phyloP scores from a whole-genome alignment of 257 asterid genomes.

The Nicotiana otophora region DNA sequence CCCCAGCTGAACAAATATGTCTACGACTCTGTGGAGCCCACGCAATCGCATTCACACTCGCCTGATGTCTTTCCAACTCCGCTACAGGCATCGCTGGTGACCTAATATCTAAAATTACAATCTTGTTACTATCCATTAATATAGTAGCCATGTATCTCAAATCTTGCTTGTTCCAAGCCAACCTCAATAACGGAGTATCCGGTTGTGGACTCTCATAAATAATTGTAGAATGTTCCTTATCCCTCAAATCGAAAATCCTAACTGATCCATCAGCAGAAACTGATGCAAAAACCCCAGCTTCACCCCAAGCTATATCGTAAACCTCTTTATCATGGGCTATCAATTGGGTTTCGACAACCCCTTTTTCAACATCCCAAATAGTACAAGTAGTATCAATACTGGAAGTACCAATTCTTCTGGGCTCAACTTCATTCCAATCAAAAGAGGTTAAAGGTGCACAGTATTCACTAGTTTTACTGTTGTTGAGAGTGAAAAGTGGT shows the following conservation, averaged over 20 bases:
- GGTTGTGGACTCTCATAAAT: constrained; percentile 80
- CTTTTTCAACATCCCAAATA: constrained; percentile 77
- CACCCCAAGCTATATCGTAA: constrained; percentile 95
- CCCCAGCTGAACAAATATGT: constrained; percentile 89
- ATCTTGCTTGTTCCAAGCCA: constrained; percentile 98
- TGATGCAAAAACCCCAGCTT: constrained; percentile 78
- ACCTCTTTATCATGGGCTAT: constrained; percentile 94
- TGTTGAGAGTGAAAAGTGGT: constrained; percentile 43
- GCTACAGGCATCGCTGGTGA: constrained; percentile 85
- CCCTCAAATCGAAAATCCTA: constrained; percentile 78
- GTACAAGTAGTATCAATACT: constrained; percentile 90
- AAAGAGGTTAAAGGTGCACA: constrained; percentile 87
- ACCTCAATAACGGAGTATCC: constrained; percentile 67
- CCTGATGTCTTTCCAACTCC: constrained; percentile 78
- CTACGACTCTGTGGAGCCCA: constrained; percentile 94
- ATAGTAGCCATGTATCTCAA: constrained; percentile 90
- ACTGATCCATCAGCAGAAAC: constrained; percentile 91
- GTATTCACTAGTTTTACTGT: constrained; percentile 64
- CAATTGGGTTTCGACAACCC: constrained; percentile 76
- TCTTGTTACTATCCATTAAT: constrained; percentile 76
- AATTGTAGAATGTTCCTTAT: constrained; percentile 88
- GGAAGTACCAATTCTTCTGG: constrained; percentile 72
- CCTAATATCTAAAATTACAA: constrained; percentile 80
- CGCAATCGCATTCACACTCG: constrained; percentile 76
- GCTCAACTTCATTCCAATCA: constrained; percentile 89